Conservation (phyloP, 768 basidiomycete species). For the Tricholoma sp. region DNA sequence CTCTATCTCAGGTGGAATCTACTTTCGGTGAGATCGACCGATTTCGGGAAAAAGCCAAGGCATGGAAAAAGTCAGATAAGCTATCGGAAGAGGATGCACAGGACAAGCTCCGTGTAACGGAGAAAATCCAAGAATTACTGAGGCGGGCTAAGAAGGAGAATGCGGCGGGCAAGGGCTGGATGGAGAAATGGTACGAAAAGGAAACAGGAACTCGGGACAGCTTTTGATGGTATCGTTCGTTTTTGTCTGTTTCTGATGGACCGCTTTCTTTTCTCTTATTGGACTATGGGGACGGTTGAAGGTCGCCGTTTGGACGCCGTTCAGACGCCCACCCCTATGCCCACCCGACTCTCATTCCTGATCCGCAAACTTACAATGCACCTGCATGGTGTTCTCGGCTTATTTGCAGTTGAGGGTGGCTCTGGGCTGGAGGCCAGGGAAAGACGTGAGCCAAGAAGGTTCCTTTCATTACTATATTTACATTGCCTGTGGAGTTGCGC, state of each 20-base stretch:
- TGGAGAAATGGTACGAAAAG: conserved; percentile 41
- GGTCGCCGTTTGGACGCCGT: background rate
- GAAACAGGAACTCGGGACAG: background rate
- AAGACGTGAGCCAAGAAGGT: background rate
- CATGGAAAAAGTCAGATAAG: conserved; percentile 46
- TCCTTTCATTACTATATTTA: too few relatives aligned
- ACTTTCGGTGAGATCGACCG: conserved; percentile 92
- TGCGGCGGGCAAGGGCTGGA: conserved; percentile 58
- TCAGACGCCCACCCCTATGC: background rate
- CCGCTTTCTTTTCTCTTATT: background rate
- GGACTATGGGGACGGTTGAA: background rate
- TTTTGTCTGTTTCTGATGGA: background rate
- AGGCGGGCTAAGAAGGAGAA: conserved; percentile 64
- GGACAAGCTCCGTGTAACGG: conserved; percentile 39
- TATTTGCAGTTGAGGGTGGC: background rate
- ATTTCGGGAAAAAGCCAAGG: conserved; percentile 58
- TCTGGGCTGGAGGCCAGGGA: background rate
- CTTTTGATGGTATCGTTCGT: background rate
- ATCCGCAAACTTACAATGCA: background rate
- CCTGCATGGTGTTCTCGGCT: background rate
- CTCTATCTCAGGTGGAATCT: conserved; percentile 72
- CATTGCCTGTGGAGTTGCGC: too few relatives aligned
- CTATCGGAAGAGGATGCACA: conserved; percentile 51
- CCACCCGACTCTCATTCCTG: background rate
- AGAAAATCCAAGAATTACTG: conserved; percentile 53